These are phyloP conservation scores for Cladobotryum protrusum DNA, from an alignment of 2,329 filamentous ascomycete species.

Conservation along the genomic window DNA sequence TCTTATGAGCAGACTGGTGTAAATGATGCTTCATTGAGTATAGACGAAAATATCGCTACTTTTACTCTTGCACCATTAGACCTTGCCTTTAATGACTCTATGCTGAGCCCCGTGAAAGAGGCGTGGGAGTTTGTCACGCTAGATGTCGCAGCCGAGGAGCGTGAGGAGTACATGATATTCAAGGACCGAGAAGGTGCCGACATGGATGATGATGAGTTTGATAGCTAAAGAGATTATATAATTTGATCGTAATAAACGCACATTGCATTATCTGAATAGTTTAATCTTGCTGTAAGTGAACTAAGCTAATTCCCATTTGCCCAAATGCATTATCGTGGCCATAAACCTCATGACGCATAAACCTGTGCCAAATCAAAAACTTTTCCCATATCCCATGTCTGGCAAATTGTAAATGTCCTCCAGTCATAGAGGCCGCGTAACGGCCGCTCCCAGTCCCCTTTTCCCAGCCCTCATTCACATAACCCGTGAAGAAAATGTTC, in stretches of 20 bases:
- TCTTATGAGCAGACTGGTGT: constrained; percentile 48
- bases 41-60: constrained; percentile 40
- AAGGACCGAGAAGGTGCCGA: constrained; percentile 61
- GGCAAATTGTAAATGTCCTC: not conserved
- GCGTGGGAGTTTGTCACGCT: constrained; percentile 64
- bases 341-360: not conserved
- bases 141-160: constrained; percentile 38
- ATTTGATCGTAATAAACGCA: too few relatives aligned
- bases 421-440: not conserved
- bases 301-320: too few relatives aligned
- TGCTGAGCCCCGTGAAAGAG: constrained; percentile 59
- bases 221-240: constrained; percentile 23
- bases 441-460: not conserved
- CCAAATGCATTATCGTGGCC: too few relatives aligned
- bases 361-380: not conserved
- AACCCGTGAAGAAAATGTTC: not conserved
- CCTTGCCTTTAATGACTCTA: constrained; percentile 66
- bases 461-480: not conserved
- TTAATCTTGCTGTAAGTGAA: too few relatives aligned
- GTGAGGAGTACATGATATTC: constrained; percentile 65
- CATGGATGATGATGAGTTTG: constrained; percentile 52
- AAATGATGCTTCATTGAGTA: constrained; percentile 19
- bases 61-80: constrained; percentile 57
- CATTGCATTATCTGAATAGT: too few relatives aligned
- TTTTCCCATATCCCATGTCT: not conserved